phyloP scores from a whole-genome alignment of 495 filamentous ascomycete genomes.

The Neurospora intermedia region DNA sequence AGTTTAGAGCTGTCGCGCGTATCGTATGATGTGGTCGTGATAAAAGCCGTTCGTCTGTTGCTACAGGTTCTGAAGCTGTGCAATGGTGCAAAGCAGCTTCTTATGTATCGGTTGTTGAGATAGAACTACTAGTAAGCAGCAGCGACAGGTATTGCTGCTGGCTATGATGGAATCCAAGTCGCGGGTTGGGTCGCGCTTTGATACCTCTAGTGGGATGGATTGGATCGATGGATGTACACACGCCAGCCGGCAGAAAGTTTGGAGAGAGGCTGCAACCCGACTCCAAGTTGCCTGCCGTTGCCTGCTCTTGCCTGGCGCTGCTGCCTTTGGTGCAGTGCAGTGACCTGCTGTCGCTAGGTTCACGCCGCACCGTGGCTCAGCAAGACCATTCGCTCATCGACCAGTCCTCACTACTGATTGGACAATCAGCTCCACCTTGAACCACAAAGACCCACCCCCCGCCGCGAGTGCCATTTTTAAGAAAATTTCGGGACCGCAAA shows the following conservation, averaged over 20 bases:
- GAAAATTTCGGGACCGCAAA: constrained; percentile 14
- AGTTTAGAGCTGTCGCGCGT: background rate
- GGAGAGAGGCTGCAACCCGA: background rate
- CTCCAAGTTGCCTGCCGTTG: background rate
- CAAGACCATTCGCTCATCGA: background rate
- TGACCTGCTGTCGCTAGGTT: background rate
- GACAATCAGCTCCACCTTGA: background rate
- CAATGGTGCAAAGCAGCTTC: background rate
- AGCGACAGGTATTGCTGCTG: background rate
- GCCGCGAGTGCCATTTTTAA: constrained; percentile 2
- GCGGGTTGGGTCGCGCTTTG: background rate
- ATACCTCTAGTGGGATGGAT: background rate
- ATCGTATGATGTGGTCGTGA: background rate
- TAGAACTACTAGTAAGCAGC: background rate
- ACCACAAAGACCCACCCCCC: background rate
- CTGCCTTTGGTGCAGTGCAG: background rate
- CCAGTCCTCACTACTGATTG: background rate
- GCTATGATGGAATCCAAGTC: background rate
- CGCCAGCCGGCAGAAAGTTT: background rate
- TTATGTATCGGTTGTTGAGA: background rate
- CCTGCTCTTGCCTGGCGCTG: background rate
- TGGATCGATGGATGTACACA: background rate
- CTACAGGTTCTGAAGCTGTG: background rate
- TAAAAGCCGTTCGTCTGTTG: background rate
- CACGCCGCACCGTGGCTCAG: background rate